Percentiles rank a stretch among this genome's conserved stretches.
Conservation (phyloP, 2,329 filamentous ascomycete species). For the Xylaria sp. region DNA sequence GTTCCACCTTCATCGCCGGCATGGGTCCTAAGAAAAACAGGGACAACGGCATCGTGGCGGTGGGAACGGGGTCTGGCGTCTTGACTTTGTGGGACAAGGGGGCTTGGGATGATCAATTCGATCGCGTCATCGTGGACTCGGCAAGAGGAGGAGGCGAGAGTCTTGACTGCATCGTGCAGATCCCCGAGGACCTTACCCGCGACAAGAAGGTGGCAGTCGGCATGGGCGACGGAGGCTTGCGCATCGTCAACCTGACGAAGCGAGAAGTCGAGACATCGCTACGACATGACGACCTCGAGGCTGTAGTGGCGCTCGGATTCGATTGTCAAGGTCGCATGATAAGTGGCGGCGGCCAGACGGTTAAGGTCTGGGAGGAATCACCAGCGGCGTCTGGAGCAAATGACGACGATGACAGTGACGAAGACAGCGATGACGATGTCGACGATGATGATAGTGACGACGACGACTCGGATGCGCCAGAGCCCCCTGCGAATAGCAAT, state of each 20-base stretch:
- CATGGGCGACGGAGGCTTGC: constrained; percentile 78
- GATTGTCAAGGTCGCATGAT: constrained; percentile 88
- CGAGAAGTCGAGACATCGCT: constrained; percentile 73
- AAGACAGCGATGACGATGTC: constrained; percentile 53
- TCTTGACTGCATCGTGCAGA: constrained; percentile 75
- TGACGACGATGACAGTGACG: constrained; percentile 52
- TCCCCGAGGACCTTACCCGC: constrained; percentile 72
- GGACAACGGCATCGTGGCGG: constrained; percentile 77
- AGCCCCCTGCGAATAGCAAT: constrained; percentile 51
- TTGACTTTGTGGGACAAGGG: constrained; percentile 94
- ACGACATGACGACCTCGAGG: constrained; percentile 86
- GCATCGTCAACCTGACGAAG: constrained; percentile 74
- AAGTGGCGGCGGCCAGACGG: constrained; percentile 80
- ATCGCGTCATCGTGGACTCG: constrained; percentile 78
- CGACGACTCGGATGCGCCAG: constrained; percentile 50
- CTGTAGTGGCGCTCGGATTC: constrained; percentile 80
- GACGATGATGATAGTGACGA: constrained; percentile 53
- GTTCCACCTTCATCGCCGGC: constrained; percentile 77
- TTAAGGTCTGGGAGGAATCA: constrained; percentile 90
- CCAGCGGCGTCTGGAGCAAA: constrained; percentile 59
- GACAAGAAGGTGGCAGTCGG: constrained; percentile 80
- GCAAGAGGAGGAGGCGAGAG: constrained; percentile 72
- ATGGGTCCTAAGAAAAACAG: constrained; percentile 69
- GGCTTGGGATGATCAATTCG: constrained; percentile 93
- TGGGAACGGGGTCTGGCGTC: constrained; percentile 77